These are phyloP conservation scores for Quercus lobata DNA, from an alignment of 331 rosid species.

Conservation along the genomic window DNA sequence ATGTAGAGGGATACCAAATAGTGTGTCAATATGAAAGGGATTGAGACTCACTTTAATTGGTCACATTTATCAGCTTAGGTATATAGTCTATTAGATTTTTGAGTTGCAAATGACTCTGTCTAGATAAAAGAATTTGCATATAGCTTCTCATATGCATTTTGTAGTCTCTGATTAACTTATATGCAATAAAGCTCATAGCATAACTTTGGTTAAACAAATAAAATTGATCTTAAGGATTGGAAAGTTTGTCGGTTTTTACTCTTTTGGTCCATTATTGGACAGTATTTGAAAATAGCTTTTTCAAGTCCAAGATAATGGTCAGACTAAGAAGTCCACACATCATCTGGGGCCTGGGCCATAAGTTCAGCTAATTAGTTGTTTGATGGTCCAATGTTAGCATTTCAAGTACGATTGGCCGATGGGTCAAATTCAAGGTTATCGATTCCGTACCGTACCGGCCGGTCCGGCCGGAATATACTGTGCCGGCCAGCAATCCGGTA, in stretches of 20 bases:
- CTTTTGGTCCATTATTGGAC: not conserved
- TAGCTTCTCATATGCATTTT: not conserved
- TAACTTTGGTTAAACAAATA: not conserved
- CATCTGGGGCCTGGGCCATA: not conserved
- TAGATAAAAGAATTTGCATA: not conserved
- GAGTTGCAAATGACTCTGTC: not conserved
- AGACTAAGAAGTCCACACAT: not conserved
- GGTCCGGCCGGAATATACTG: too few species aligned
- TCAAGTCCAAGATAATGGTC: not conserved
- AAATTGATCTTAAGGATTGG: not conserved
- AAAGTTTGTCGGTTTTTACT: not conserved
- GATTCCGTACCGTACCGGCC: too few species aligned
- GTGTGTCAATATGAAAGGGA: slow-evolving; percentile 59
- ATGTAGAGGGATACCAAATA: slow-evolving; percentile 93
- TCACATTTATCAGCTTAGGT: not conserved
- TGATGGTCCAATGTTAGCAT: too few species aligned
- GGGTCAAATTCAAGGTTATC: too few species aligned
- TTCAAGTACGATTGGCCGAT: too few species aligned
- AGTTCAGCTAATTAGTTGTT: not conserved
- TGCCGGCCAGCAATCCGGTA: too few species aligned
- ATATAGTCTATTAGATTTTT: not conserved
- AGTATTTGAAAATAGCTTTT: not conserved
- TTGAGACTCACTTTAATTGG: not conserved
- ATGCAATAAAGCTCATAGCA: not conserved
- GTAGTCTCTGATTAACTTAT: not conserved